Percentiles rank a stretch among this genome's conserved stretches.
These are phyloP conservation scores for Nadsonia commutata DNA, from an alignment of 1,139 yeast species.

Conservation along the genomic window DNA sequence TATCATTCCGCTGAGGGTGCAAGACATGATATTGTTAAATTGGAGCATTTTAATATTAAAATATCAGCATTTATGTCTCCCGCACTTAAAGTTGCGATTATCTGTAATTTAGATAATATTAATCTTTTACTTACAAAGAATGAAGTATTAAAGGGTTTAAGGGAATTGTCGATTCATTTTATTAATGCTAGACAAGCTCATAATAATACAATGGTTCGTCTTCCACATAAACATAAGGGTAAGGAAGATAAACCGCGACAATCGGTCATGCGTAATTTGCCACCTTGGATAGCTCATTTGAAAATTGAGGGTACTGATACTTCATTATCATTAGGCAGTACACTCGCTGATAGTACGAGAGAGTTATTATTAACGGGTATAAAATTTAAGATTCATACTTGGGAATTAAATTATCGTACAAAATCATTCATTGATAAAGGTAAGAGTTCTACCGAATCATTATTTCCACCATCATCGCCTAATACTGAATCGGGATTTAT, in stretches of 20 bases:
- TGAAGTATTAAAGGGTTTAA: slow-evolving; percentile 17
- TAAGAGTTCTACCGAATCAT: background rate
- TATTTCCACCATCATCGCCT: background rate
- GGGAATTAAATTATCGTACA: slow-evolving; percentile 9
- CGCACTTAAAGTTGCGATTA: slow-evolving; percentile 13
- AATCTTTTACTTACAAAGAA: slow-evolving; percentile 16
- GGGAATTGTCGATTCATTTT: slow-evolving; percentile 12
- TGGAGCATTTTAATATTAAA: slow-evolving; percentile 17
- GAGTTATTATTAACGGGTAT: slow-evolving; percentile 11
- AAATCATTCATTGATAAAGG: slow-evolving; percentile 1
- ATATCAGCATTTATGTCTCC: slow-evolving; percentile 19
- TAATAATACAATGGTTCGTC: slow-evolving; percentile 3
- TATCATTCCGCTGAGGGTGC: slow-evolving; percentile 18
- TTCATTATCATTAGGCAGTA: slow-evolving; percentile 14
- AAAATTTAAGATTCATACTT: slow-evolving; percentile 6
- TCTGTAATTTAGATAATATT: slow-evolving; percentile 16
- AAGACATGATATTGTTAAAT: slow-evolving; percentile 18
- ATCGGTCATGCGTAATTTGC: slow-evolving; percentile 16
- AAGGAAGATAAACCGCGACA: background rate
- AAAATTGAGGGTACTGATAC: slow-evolving; percentile 17
- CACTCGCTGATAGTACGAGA: slow-evolving; percentile 6
- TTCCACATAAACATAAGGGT: background rate
- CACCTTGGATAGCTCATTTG: slow-evolving; percentile 20
- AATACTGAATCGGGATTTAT: background rate
- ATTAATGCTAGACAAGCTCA: background rate